Evolutionary conservation across 2,329 filamentous ascomycete species (phyloP), one percentile per base, ranked within the genome.

Genomic region (Neopestalotiopsis rosae): DNA sequence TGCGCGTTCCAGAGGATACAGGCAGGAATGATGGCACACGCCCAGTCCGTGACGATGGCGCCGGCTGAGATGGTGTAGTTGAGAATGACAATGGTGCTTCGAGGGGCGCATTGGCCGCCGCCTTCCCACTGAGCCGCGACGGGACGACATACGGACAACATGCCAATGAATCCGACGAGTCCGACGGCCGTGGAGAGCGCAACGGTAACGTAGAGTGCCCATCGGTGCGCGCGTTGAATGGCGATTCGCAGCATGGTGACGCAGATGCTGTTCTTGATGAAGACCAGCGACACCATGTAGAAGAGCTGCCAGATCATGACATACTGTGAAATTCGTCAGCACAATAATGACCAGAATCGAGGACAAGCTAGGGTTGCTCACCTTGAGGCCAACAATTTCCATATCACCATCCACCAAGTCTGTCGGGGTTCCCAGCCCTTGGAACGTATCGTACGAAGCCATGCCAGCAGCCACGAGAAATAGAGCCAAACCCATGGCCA

Each of bases 1-100:
- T 69, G 68, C 7, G 66, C 52, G 7, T 68, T 67, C 68, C 68
- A 69, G n/a, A 69, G 30, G 14, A 69, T 65, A 24, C 67, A 57
- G 12, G 42, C 66, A 14, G 68, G 68, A 13, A 69, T 56, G 56
- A 69, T 42, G 30, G 68, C 68, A 40, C 66, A 68, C 14, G 68
- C 57, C 68, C 68, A 67, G 49, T 69, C 68, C 14, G 68, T 69
- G 9, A 68, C 58, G 42, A 69, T 67, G 17, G 68, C 57, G 9
- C 58, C 57, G 10, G 65, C 68, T 6, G 68, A 69, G 10, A 69
- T 61, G 13, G 58, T 20, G 30, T 69, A 69, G 61, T 67, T 67
- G 58, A 69, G 58, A 38, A n/a, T 30, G 5, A 64, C 58, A 5
- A 64, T 20, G 17, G 62, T 49, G n/a, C 24, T n/a, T 34, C 42